Percentiles rank a stretch among this genome's conserved stretches.
Evolutionary conservation across 2,329 filamentous ascomycete genomes (phyloP).

Genomic region (Pseudogymnoascus sp.): DNA sequence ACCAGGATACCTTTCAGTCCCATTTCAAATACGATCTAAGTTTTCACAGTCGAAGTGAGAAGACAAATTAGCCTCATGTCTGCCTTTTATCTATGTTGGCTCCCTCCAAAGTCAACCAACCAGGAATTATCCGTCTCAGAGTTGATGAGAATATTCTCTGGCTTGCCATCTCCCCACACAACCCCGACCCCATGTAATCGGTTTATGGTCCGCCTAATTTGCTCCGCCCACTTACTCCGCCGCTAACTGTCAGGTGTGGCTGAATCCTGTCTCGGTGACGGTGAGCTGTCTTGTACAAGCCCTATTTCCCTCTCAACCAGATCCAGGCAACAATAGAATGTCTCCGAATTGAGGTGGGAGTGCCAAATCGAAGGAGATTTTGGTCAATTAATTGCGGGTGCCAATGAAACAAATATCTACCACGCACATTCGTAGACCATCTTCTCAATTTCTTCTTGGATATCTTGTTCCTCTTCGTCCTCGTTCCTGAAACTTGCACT

Average conservation of each 20-base stretch:
- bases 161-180: constrained; percentile 24
- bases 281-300: not conserved
- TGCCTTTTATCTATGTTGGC: not conserved
- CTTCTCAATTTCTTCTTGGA: constrained; percentile 11
- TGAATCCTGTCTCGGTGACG: not conserved
- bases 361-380: not conserved
- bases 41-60: not conserved
- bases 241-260: constrained; percentile 9
- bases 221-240: constrained; percentile 17
- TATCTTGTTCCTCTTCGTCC: constrained; percentile 3
- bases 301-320: constrained; percentile 8
- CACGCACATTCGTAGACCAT: constrained; percentile 10
- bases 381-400: not conserved
- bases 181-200: constrained; percentile 19
- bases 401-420: not conserved
- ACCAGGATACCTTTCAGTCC: not conserved
- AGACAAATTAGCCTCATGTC: not conserved
- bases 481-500: not conserved
- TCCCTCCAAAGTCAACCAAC: constrained; percentile 23
- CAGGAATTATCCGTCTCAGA: constrained; percentile 17
- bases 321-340: constrained; percentile 8
- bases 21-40: not conserved
- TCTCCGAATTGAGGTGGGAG: constrained; percentile 9
- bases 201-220: constrained; percentile 16
- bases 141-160: constrained; percentile 20